Evolutionary conservation across 2,329 filamentous ascomycete species (phyloP).

Genomic region (Lizonia empirigonia): DNA sequence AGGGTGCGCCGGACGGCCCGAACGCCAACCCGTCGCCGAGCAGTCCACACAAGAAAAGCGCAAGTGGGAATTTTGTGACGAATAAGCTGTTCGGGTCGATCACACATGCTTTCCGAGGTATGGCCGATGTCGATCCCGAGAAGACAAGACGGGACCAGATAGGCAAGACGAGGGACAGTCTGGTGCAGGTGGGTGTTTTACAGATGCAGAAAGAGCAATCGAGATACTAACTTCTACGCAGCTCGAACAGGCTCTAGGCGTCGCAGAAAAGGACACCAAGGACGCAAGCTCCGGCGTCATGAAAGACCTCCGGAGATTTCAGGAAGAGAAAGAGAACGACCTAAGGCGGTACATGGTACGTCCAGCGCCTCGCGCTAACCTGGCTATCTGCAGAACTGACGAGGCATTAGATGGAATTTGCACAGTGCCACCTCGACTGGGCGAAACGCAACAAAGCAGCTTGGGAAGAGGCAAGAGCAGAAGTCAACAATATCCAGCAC

Average conservation of each 20-base stretch:
- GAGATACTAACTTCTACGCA: slow-evolving; percentile 52
- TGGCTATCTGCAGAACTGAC: background rate
- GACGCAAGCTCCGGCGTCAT: slow-evolving; percentile 89
- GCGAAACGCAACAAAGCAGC: slow-evolving; percentile 88
- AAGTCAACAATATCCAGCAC: slow-evolving; percentile 83
- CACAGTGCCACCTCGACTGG: slow-evolving; percentile 92
- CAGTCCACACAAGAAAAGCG: slow-evolving; percentile 72
- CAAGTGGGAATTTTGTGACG: slow-evolving; percentile 84
- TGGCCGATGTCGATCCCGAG: slow-evolving; percentile 95
- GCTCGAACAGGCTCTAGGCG: slow-evolving; percentile 88
- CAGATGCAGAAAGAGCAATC: background rate
- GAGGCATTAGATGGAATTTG: slow-evolving; percentile 76
- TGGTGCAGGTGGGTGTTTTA: slow-evolving; percentile 60
- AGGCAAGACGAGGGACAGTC: slow-evolving; percentile 89
- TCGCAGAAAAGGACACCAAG: slow-evolving; percentile 88
- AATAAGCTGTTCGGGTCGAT: slow-evolving; percentile 93
- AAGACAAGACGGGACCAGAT: slow-evolving; percentile 90
- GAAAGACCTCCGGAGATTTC: slow-evolving; percentile 89
- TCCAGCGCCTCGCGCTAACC: background rate
- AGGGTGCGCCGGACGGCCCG: slow-evolving; percentile 63
- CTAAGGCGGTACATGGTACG: slow-evolving; percentile 93
- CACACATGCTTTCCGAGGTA: slow-evolving; percentile 92
- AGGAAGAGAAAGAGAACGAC: slow-evolving; percentile 94
- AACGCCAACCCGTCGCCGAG: slow-evolving; percentile 30
- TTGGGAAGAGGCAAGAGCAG: slow-evolving; percentile 87